phyloP scores from a whole-genome alignment of 2,329 filamentous ascomycete genomes.

The Knoxdaviesia capensis region DNA sequence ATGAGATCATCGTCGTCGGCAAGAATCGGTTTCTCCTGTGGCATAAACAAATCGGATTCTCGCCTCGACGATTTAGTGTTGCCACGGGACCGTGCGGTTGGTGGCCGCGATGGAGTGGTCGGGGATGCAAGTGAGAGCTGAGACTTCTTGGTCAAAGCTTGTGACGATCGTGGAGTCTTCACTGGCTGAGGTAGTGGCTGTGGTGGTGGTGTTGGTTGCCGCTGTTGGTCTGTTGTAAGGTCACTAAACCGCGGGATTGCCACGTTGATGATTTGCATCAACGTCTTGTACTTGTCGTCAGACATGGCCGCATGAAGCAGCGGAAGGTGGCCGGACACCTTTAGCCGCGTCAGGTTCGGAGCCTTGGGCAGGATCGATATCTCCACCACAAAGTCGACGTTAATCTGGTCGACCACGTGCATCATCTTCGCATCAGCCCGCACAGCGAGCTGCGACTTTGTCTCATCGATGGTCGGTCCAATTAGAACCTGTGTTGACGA shows the following conservation, averaged over 20 bases:
- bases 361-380: constrained; percentile 93
- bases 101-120: no score
- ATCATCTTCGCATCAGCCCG: constrained; percentile 49
- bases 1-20: constrained; percentile 46
- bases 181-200: no score
- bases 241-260: constrained; percentile 67
- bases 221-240: constrained; percentile 6
- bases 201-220: no score
- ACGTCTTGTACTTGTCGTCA: constrained; percentile 86
- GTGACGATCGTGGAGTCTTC: no score
- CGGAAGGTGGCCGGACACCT: constrained; percentile 78
- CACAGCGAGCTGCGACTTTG: constrained; percentile 58
- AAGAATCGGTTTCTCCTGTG: no score
- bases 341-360: constrained; percentile 77
- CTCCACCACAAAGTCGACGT: constrained; percentile 91
- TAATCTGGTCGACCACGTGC: constrained; percentile 91
- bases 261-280: constrained; percentile 93
- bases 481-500: constrained; percentile 92
- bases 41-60: no score
- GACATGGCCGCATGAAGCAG: constrained; percentile 83
- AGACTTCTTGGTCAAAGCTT: no score
- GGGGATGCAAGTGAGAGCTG: no score
- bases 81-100: no score
- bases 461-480: constrained; percentile 77
- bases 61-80: no score